Evolutionary conservation across 2,329 filamentous ascomycete genomes (phyloP).

Genomic region (Madurella mycetomatis): DNA sequence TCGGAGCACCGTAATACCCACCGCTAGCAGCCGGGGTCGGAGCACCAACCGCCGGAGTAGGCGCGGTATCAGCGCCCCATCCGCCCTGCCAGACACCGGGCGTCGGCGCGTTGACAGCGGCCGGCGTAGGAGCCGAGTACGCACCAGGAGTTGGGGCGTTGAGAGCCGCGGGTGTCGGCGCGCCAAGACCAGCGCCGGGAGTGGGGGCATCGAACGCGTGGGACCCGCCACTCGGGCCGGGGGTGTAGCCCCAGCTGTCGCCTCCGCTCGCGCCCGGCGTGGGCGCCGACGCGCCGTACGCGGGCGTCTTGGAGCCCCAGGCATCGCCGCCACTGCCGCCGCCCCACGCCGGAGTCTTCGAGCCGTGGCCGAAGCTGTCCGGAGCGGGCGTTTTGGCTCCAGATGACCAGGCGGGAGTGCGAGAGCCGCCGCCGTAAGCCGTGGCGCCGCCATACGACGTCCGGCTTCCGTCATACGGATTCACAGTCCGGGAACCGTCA

Average conservation of each 20-base stretch:
- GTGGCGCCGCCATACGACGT: slow-evolving; percentile 70
- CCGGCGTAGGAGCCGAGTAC: slow-evolving; percentile 61
- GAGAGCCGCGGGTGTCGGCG: slow-evolving; percentile 58
- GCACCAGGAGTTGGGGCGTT: slow-evolving; percentile 70
- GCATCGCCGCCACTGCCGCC: slow-evolving; percentile 44
- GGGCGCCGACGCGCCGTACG: slow-evolving; percentile 58
- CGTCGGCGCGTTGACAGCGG: slow-evolving; percentile 59
- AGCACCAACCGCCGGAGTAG: slow-evolving; percentile 61
- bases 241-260: slow-evolving; percentile 58
- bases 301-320: slow-evolving; percentile 76
- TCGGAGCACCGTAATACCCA: slow-evolving; percentile 56
- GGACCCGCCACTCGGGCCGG: slow-evolving; percentile 43
- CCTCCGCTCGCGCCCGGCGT: slow-evolving; percentile 55
- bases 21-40: slow-evolving; percentile 66
- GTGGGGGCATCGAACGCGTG: slow-evolving; percentile 66
- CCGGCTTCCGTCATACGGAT: slow-evolving; percentile 68
- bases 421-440: slow-evolving; percentile 67
- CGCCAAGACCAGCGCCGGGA: slow-evolving; percentile 54
- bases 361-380: slow-evolving; percentile 61
- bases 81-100: slow-evolving; percentile 57
- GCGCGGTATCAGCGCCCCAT: slow-evolving; percentile 59
- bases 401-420: slow-evolving; percentile 75
- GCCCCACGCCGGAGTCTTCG: slow-evolving; percentile 63
- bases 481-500: slow-evolving; percentile 62
- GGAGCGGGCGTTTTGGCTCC: slow-evolving; percentile 67